These are phyloP conservation scores for Tolypocladium ovalisporum DNA, from an alignment of 2,329 filamentous ascomycete genomes.

Conservation along the genomic window DNA sequence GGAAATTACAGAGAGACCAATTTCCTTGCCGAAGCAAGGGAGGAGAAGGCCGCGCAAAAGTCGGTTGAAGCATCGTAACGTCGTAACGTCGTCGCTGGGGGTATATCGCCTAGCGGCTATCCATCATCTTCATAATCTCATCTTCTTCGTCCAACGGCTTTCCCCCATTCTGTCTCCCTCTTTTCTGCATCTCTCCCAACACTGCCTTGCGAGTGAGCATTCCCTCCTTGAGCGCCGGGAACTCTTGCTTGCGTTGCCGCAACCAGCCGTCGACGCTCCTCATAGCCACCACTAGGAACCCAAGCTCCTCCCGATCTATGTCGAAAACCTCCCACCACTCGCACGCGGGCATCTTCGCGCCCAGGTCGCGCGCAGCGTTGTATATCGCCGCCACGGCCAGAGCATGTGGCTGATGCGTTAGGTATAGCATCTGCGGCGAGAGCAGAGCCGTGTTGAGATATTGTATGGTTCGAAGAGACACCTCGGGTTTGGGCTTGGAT, in stretches of 20 bases:
- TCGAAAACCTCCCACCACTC: slow-evolving; percentile 99
- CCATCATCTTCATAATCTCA: slow-evolving; percentile 30
- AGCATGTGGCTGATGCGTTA: slow-evolving; percentile 81
- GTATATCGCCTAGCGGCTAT: slow-evolving; percentile 11
- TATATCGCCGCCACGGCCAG: slow-evolving; percentile 86
- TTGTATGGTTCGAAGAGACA: slow-evolving; percentile 57
- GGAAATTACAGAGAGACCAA: neutral
- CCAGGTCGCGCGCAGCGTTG: slow-evolving; percentile 68
- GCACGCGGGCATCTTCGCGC: slow-evolving; percentile 66
- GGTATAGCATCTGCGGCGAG: slow-evolving; percentile 78
- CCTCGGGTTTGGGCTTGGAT: slow-evolving; percentile 29
- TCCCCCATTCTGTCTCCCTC: slow-evolving; percentile 25
- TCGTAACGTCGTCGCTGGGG: neutral
- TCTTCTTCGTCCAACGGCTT: slow-evolving; percentile 27
- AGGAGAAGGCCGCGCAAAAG: neutral
- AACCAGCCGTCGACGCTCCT: slow-evolving; percentile 66
- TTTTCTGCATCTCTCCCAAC: slow-evolving; percentile 47
- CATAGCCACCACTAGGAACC: slow-evolving; percentile 82
- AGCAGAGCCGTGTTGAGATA: slow-evolving; percentile 81
- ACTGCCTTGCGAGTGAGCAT: slow-evolving; percentile 50
- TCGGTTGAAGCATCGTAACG: neutral
- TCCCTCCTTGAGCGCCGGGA: slow-evolving; percentile 33
- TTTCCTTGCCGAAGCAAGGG: neutral
- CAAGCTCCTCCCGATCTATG: slow-evolving; percentile 85
- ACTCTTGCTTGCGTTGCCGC: slow-evolving; percentile 43